Evolutionary conservation across 139 green algal species (phyloP).

Genomic region (Picochlorum sp.): DNA sequence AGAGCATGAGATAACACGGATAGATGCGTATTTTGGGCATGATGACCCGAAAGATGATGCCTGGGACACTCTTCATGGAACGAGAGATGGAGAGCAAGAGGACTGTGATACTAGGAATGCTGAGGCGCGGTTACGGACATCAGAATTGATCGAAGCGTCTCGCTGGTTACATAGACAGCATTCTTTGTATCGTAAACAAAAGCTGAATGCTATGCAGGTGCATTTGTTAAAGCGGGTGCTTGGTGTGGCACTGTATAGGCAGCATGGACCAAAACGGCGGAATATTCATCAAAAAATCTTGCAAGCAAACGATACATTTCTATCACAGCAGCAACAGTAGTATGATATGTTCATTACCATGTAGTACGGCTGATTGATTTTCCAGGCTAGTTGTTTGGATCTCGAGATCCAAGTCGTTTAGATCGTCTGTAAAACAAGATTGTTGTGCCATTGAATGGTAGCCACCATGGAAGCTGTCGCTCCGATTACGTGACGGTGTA

Average conservation of each 20-base stretch:
- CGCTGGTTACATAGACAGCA: constrained; percentile 12
- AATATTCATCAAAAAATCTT: neutral
- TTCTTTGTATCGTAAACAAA: constrained; percentile 19
- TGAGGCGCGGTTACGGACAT: neutral
- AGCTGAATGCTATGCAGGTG: constrained; percentile 7
- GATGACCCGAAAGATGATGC: neutral
- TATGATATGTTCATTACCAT: too few species aligned
- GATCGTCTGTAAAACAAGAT: too few species aligned
- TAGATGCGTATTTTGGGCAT: neutral
- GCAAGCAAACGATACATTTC: neutral
- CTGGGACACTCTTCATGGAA: neutral
- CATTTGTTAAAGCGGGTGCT: constrained; percentile 6
- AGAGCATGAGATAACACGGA: neutral
- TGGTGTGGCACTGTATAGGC: neutral
- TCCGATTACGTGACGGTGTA: too few species aligned
- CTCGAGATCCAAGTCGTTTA: too few species aligned
- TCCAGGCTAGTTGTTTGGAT: too few species aligned
- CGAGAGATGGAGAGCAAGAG: neutral
- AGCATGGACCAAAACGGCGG: neutral
- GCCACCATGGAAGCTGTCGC: too few species aligned
- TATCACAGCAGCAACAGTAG: neutral
- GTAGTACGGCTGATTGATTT: too few species aligned
- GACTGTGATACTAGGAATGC: neutral
- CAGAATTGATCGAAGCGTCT: constrained; percentile 10
- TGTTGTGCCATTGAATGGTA: too few species aligned